Evolutionary conservation across 2,329 filamentous ascomycete genomes (phyloP), one percentile per base, ranked within the genome.

Genomic region (Ophiocordyceps polyrhachis-furcata): DNA sequence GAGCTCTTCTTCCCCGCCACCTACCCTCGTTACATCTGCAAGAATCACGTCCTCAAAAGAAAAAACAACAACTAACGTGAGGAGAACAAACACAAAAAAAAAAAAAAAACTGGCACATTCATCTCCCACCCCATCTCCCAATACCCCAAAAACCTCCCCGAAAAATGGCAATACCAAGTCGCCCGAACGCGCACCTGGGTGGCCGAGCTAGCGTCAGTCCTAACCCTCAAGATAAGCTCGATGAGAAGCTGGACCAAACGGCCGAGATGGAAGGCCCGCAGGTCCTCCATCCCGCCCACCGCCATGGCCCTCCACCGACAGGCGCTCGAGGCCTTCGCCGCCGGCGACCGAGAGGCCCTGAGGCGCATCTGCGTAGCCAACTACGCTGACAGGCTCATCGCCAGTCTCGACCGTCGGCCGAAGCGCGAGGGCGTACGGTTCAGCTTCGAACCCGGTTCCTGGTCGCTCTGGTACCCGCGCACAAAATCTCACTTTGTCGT

Each of bases 271-370:
- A 64, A 68, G 53, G 55, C 69, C 23, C 51, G 59, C 23, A 64
- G 63, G 14, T 51, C 58, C 20, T 55, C 58, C 44, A 62, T 74
- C 42, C 57, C 66, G 9, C 68, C 74, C 2, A 67, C 68, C 1
- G 79, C 77, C 29, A 69, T 73, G 52, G 67, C 64, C 19, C 62
- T 82, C 53, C 78, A 84, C 58, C 62, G 64, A 44, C 62, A 72
- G 50, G 73, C 83, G 67, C 74, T 76, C 52, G 66, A 69, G 47
- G 73, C 73, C 5, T 70, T 81, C 43, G 79, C 80, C 7, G 59
- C 61, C 2, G 76, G 74, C 47, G 73, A 81, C 61, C 61, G 64
- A 50, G 50, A 55, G 2, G 61, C 66, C 5, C 61, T 83, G 23
- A 59, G 66, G 41, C 58, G 59, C 25, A 59, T 81, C 42, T 82